Evolutionary conservation across 768 basidiomycete species (phyloP), one percentile per base, ranked within the genome.

Genomic region (Xerocomellus chrysenteron): DNA sequence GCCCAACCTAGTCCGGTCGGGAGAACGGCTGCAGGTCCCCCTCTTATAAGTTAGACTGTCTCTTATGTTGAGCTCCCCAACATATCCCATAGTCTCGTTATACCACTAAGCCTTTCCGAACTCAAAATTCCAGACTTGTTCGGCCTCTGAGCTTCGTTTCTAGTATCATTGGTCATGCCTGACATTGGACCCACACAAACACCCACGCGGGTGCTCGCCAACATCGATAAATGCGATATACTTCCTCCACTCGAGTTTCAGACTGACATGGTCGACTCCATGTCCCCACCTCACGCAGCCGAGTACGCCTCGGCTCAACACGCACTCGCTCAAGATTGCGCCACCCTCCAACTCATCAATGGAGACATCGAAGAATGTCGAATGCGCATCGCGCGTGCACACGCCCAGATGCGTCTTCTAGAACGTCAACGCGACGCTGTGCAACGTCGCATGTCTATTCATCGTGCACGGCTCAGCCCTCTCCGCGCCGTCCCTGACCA

Each of bases 401-500:
- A 56, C 5, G 55, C 60, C 21, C 54, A 62, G 43, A 57, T 69
- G 19, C 55, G 33, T 17, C 32, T 59, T 36, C 58, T 73, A 16
- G 63, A 61, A 52, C 49, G 28, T 33, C 57, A 58, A 43, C 71
- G 71, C 26, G 32, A 50, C 16, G 41, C 17, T 16, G 37, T 69
- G 21, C 48, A 59, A 28, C 55, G 44, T 17, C 61, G 67, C 37
- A 19, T 69, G 12, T 54, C 56, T 14, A 40, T 63, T 37, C 61
- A 69, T 19, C 68, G 56, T 16, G 71, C 69, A 49, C 65, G 60
- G 5, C 59, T 73, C 57, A 73, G 67, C 54, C 65, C 63, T 35
- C 35, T 70, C 30, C 72, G 68, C 5, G 47, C 49, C 7, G 46
- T 73, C 41, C 73, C 73, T 40, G 62, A 70, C 30, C 72, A 74